phyloP scores from a whole-genome alignment of 1,284 basidiomycete species.

The Ustilago hordei region DNA sequence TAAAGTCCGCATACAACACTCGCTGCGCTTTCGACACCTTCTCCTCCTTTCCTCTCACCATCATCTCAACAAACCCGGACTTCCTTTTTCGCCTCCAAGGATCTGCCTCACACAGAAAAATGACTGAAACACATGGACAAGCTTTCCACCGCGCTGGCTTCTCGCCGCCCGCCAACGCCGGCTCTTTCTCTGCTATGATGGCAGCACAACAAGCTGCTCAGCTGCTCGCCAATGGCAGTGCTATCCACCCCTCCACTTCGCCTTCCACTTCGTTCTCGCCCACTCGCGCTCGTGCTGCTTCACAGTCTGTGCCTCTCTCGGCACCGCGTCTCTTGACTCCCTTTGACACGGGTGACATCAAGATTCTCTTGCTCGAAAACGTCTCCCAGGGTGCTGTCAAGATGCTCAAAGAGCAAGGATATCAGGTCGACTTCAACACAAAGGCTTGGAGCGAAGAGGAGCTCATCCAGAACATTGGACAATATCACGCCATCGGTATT shows the following conservation, averaged over 20 bases:
- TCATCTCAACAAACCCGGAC: conserved; percentile 11
- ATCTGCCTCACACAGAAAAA: conserved; percentile 4
- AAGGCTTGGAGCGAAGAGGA: conserved; percentile 92
- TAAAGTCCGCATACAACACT: background rate
- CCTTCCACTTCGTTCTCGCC: conserved; percentile 44
- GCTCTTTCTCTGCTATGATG: conserved; percentile 65
- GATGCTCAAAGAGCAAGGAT: conserved; percentile 85
- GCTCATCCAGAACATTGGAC: conserved; percentile 84
- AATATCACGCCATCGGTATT: conserved; percentile 95
- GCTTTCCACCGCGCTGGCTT: conserved; percentile 63
- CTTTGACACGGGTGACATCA: conserved; percentile 65
- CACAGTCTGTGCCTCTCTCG: conserved; percentile 40
- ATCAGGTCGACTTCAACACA: conserved; percentile 89
- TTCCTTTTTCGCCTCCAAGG: conserved; percentile 7
- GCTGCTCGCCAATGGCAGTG: conserved; percentile 36
- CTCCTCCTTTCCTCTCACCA: background rate
- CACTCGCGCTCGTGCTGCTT: conserved; percentile 48
- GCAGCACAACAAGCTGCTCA: conserved; percentile 53
- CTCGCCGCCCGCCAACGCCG: conserved; percentile 57
- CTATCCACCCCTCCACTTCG: conserved; percentile 42
- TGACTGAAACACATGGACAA: conserved; percentile 53
- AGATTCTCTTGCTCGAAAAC: conserved; percentile 89
- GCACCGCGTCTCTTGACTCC: conserved; percentile 64
- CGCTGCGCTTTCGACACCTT: background rate
- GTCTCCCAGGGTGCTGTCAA: conserved; percentile 91